These are phyloP conservation scores for Ceratocystis variospora DNA, from an alignment of 2,329 filamentous ascomycete genomes.

Conservation along the genomic window DNA sequence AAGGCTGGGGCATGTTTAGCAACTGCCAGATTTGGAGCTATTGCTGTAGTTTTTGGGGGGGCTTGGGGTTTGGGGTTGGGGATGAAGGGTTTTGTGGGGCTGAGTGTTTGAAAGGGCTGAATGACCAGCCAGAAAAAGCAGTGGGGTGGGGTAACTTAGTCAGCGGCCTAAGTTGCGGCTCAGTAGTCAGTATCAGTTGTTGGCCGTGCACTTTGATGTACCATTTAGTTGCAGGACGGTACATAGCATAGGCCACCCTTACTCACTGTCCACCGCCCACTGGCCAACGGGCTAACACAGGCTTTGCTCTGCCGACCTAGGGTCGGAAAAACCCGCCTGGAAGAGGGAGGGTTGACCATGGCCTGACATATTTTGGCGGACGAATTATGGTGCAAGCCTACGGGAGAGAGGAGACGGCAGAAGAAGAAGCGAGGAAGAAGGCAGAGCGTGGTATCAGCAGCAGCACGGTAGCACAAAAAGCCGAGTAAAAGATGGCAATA, in stretches of 20 bases:
- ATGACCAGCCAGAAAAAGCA: background rate
- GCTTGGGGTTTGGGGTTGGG: background rate
- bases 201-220: background rate
- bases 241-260: background rate
- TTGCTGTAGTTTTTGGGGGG: slow-evolving; percentile 1
- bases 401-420: background rate
- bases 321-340: slow-evolving; percentile 21
- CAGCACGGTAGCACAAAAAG: slow-evolving; percentile 3
- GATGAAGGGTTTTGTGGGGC: slow-evolving; percentile 3
- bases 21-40: slow-evolving; percentile 4
- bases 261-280: too few species aligned
- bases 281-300: background rate
- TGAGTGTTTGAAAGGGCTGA: background rate
- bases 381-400: slow-evolving; percentile 11
- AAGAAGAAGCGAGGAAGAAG: background rate
- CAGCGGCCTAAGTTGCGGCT: background rate
- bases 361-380: slow-evolving; percentile 1
- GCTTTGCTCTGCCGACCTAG: background rate
- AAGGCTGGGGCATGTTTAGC: slow-evolving; percentile 5
- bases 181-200: background rate
- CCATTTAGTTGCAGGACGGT: background rate
- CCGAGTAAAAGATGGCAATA: background rate
- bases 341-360: slow-evolving; percentile 13
- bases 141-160: slow-evolving; percentile 1
- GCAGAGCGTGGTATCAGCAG: background rate